Base-by-base conservation (phyloP, 192 early-diverging fungal genomes). In the Fimicolochytrium jonesii region DNA sequence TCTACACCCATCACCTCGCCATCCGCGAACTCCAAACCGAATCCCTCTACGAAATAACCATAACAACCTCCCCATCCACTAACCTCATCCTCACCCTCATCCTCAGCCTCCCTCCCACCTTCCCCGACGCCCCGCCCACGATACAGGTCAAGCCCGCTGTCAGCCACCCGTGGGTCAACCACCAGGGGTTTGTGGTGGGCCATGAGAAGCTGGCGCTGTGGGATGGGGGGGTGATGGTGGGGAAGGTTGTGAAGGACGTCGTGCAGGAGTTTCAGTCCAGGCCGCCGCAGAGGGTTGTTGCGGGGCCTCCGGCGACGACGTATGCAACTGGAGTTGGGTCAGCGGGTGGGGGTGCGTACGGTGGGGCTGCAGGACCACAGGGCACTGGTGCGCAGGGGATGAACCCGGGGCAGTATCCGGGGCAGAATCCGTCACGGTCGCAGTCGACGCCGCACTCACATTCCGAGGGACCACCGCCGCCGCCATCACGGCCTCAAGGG, bases 141-240 rank as follows among this genome's bases (percentile, higher is more conserved):
- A 72, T 85, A 45, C 75, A 77, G 2, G 71, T 85, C 17, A 63
- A 62, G 26, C 83, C n/a, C n/a, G n/a, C n/a, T n/a, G n/a, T n/a
- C n/a, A n/a, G n/a, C n/a, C 83, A 85, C 56, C 71, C 81, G 4
- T 85, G 80, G 83, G 70, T 85, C 4, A 29, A 59, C 28, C 49
- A 57, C 3, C 65, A 72, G 20, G 74, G 61, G 23, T 34, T 35
- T 13, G 34, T 85, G 15, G 72, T 72, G 15, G 69, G 76, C 41
- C 81, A 76, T 51, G 80, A 77, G 6, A 49, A 67, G 47, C 56
- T 73, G 2, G 43, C 41, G 41, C 6, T 6, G 11, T 81, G 78
- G 78, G 65, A 66, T 7, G 29, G 17, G 15, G 69, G 72, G 39
- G 68, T 68, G 4, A 75, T 69, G 35, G 44, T 86, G 13, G 85